These are phyloP conservation scores for Ustilago bromivora DNA, from an alignment of 1,284 basidiomycete species.

Conservation along the genomic window DNA sequence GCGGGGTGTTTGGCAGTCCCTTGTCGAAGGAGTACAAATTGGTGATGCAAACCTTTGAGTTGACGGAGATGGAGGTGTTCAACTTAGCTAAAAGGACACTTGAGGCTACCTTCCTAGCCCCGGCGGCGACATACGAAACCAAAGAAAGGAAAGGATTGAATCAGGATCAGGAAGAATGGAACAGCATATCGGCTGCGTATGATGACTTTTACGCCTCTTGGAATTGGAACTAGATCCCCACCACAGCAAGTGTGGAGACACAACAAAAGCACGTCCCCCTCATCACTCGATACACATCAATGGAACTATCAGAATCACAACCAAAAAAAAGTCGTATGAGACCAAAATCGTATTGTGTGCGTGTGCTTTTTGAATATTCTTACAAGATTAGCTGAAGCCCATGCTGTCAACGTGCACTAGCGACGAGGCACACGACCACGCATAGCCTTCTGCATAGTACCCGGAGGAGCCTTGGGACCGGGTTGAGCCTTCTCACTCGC, in stretches of 20 bases:
- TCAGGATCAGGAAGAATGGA: constrained; percentile 1
- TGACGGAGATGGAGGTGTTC: constrained; percentile 17
- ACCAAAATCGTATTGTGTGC: not conserved
- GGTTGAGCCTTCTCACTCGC: constrained; percentile 59
- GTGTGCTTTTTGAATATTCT: not conserved
- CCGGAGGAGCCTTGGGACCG: constrained; percentile 61
- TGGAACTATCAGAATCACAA: not conserved
- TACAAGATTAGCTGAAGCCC: not conserved
- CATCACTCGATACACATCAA: not conserved
- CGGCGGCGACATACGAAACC: not conserved
- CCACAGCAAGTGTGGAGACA: not conserved
- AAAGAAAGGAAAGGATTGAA: not conserved
- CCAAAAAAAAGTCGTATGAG: not conserved
- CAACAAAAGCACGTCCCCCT: not conserved
- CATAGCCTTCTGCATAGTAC: constrained; percentile 66
- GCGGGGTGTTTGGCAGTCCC: constrained; percentile 42
- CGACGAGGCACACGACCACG: constrained; percentile 54
- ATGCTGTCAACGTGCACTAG: constrained; percentile 6
- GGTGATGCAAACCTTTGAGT: constrained; percentile 34
- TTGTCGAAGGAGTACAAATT: constrained; percentile 47
- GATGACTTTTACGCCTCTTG: constrained; percentile 8
- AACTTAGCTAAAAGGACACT: constrained; percentile 13
- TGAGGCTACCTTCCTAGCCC: constrained; percentile 17
- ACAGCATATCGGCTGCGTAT: constrained; percentile 6
- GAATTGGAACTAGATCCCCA: constrained; percentile 6